Evolutionary conservation across 2,329 filamentous ascomycete genomes (phyloP).

Genomic region (Xylaria sp.): DNA sequence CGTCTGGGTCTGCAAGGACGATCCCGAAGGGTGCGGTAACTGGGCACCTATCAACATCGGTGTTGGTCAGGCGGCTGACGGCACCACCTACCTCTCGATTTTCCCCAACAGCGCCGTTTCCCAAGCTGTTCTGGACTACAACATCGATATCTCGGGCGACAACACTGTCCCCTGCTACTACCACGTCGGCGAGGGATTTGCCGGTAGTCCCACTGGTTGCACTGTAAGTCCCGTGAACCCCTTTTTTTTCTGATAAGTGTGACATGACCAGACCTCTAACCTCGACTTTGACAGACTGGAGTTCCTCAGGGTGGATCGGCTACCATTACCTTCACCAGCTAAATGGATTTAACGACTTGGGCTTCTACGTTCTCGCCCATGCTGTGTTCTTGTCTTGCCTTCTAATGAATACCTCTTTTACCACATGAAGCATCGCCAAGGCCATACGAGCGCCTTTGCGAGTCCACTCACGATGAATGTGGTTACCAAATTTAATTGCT

Average conservation of each 20-base stretch:
- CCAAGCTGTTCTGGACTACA: conserved; percentile 64
- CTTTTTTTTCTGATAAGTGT: conserved; percentile 17
- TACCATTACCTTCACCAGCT: conserved; percentile 41
- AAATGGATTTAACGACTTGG: conserved; percentile 11
- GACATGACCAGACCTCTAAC: conserved; percentile 1
- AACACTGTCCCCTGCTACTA: conserved; percentile 56
- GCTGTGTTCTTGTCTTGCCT: conserved; percentile 30
- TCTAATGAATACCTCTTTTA: conserved; percentile 33
- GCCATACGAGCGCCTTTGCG: conserved; percentile 17
- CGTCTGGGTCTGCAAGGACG: conserved; percentile 57
- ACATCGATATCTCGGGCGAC: conserved; percentile 70
- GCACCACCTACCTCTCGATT: conserved; percentile 73
- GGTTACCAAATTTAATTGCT: conserved; percentile 32
- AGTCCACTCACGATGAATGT: conserved; percentile 23
- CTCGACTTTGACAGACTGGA: conserved; percentile 36
- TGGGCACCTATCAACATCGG: conserved; percentile 84
- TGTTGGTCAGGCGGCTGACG: conserved; percentile 57
- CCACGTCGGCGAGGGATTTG: conserved; percentile 54
- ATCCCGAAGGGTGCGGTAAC: conserved; percentile 63
- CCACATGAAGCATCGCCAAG: conserved; percentile 26
- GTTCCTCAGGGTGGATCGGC: conserved; percentile 39
- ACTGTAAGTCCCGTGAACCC: conserved; percentile 58
- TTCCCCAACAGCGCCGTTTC: conserved; percentile 80
- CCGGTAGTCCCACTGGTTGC: conserved; percentile 60
- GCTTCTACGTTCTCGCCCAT: conserved; percentile 20